These are phyloP conservation scores for Aureobasidium melanogenum DNA, from an alignment of 2,329 filamentous ascomycete species.

Conservation along the genomic window DNA sequence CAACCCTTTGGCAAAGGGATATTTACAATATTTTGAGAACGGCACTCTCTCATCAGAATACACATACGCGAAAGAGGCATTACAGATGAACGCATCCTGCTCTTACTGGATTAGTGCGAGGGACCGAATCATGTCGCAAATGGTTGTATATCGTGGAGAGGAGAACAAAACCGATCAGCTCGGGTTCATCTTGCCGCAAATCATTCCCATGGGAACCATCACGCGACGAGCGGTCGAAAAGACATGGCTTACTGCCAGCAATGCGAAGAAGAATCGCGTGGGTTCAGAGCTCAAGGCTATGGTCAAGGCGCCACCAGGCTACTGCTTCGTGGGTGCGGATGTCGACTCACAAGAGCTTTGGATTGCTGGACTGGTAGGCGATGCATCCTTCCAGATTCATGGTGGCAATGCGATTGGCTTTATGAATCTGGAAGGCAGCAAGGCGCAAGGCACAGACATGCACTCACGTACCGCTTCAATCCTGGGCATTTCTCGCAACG, in stretches of 20 bases:
- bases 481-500: slow-evolving; percentile 84
- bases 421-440: slow-evolving; percentile 96
- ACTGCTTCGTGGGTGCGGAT: slow-evolving; percentile 91
- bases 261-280: slow-evolving; percentile 91
- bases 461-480: slow-evolving; percentile 91
- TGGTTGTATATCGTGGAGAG: slow-evolving; percentile 80
- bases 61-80: slow-evolving; percentile 80
- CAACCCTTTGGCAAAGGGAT: slow-evolving; percentile 85
- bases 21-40: slow-evolving; percentile 83
- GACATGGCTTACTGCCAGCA: slow-evolving; percentile 95
- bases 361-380: slow-evolving; percentile 92
- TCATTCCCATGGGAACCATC: slow-evolving; percentile 98
- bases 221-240: slow-evolving; percentile 92
- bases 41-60: slow-evolving; percentile 82
- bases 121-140: slow-evolving; percentile 87
- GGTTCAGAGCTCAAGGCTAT: slow-evolving; percentile 96
- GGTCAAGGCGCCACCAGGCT: slow-evolving; percentile 83
- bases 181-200: slow-evolving; percentile 86
- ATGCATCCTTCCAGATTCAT: slow-evolving; percentile 89
- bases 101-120: slow-evolving; percentile 98
- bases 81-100: slow-evolving; percentile 98
- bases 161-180: slow-evolving; percentile 25
- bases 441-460: slow-evolving; percentile 84
- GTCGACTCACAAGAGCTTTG: slow-evolving; percentile 96
- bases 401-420: slow-evolving; percentile 97